Evolutionary conservation across 495 filamentous ascomycete species (phyloP), one percentile per base, ranked within the genome.

Genomic region (Aspergillus taichungensis): DNA sequence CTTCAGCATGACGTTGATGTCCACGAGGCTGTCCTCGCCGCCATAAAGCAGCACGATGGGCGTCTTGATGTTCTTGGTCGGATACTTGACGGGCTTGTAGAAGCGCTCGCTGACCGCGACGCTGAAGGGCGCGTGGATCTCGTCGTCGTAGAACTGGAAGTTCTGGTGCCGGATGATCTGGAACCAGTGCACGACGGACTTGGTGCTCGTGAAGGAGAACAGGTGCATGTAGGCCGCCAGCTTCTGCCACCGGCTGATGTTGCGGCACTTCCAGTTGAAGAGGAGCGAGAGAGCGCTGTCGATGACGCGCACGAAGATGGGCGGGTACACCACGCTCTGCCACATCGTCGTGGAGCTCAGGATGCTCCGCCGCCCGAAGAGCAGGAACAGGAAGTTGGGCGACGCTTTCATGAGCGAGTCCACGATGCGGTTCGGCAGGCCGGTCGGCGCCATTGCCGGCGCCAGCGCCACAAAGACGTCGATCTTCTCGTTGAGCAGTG

Each of bases 141-240:
- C 91, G 55, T 98, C 92, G 56, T 98, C 92, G 61, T 88, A 97
- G 84, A 98, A 96, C 63, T 97, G 92, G 60, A 98, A 98, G 29
- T 76, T 85, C 51, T 85, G 83, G 56, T 89, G 95, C 37, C 92
- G 82, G 51, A 98, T 97, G 54, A 98, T 95, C 57, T 98, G 92
- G 64, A 98, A 98, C 92, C 92, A 98, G 55, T 98, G 92, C 0
- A 98, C 92, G 7, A 95, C 87, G 10, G 82, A 86, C 58, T 98
- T 98, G 46, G 88, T 94, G 57, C 85, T 91, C 0, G 92, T 95
- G 60, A 88, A 97, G 3, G 89, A 95, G 60, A 94, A 98, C 1
- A 98, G 69, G 62, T 98, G 94, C 24, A 91, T 80, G 56, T 98
- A 98, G n/a, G 88, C 89, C 24, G 92, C 92, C 6, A 97, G 78